Conservation (phyloP, 495 filamentous ascomycete genomes). For the Xylaria bambusicola region DNA sequence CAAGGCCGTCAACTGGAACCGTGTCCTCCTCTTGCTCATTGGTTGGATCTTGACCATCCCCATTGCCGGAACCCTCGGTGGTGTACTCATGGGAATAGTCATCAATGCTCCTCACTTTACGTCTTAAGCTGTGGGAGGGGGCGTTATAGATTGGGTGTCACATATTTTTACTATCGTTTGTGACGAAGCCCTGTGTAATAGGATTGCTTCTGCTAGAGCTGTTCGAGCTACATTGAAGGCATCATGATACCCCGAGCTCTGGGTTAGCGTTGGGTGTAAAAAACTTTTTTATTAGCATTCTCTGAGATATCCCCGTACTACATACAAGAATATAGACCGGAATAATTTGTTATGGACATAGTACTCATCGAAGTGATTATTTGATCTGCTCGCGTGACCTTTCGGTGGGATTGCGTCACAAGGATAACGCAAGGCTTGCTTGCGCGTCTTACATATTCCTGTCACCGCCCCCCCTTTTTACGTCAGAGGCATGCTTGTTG, state of each 20-base stretch:
- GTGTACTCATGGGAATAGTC: constrained; percentile 62
- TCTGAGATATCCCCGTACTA: constrained; percentile 5
- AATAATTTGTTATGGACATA: background rate
- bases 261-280: background rate
- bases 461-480: too few species aligned
- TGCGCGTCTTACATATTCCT: too few species aligned
- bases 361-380: too few species aligned
- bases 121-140: background rate
- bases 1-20: constrained; percentile 66
- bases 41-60: constrained; percentile 68
- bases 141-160: background rate
- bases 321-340: background rate
- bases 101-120: constrained; percentile 61
- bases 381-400: too few species aligned
- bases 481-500: too few species aligned
- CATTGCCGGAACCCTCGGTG: constrained; percentile 60
- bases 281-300: background rate
- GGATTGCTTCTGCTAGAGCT: background rate
- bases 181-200: too few species aligned
- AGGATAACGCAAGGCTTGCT: too few species aligned
- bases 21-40: constrained; percentile 48
- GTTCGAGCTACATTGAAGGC: background rate
- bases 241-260: constrained; percentile 3
- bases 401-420: too few species aligned
- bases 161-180: too few species aligned